Evolutionary conservation across 2,329 filamentous ascomycete genomes (phyloP), one percentile per base, ranked within the genome.

Genomic region (Didymella pomorum): DNA sequence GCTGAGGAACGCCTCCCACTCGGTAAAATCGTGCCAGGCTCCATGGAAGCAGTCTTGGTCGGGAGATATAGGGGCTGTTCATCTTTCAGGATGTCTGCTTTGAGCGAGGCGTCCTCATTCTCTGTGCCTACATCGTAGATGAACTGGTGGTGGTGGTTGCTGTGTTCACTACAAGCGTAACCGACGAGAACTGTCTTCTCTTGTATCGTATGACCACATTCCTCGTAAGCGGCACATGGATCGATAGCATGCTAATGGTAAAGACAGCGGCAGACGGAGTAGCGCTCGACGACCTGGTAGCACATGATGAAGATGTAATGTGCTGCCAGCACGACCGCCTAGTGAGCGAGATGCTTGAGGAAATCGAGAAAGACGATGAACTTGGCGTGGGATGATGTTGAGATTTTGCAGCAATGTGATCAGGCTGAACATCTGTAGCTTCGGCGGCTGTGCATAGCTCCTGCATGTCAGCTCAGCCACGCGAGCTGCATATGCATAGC

Each of bases 241-340:
- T 97, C 93, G 69, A 97, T 84, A 45, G 90, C 88, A 76, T 97
- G 93, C 72, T 89, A 85, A 82, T 94, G 91, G 82, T 97, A 96
- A 68, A 94, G 84, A 79, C 93, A 97, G 64, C 88, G 86, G 83
- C 93, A 97, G 55, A 89, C 91, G 53, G 92, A 88, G 81, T 93
- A 97, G 58, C 91, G 84, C 78, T 97, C 93, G 69, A 94, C 82
- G 62, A 97, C 79, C 79, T 93, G 91, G 73, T 92, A 93, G 74
- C 93, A 97, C 93, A 97, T 96, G n/a, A 11, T 20, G 6, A 8
- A 37, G n/a, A 18, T 37, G 33, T 33, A 14, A 33, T 16, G 14
- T 33, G 8, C 12, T 33, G 14, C 31, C 31, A 16, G 31, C 12
- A 9, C 5, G 14, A 33, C 9, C 31, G 12, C 31, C 5, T 16